Evolutionary conservation across 345 rosid species (phyloP).

Genomic region (Rhizophora mangle): DNA sequence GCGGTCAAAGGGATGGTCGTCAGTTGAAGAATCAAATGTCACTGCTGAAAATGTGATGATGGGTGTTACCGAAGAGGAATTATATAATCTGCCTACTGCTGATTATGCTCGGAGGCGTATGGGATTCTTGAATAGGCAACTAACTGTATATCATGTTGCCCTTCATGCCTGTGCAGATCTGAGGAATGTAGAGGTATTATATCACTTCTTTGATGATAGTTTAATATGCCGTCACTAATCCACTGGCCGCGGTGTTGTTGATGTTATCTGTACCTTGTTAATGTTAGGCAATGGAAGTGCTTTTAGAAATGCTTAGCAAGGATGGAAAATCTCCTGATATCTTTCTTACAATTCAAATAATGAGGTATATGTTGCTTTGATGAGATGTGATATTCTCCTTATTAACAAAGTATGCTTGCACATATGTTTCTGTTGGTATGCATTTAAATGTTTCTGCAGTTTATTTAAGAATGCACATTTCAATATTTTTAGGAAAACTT

Average conservation of each 20-base stretch:
- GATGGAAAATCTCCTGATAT: slow-evolving; percentile 62
- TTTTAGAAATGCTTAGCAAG: slow-evolving; percentile 75
- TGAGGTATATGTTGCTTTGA: slow-evolving; percentile 49
- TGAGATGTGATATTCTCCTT: neutral
- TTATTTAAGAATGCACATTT: too few species aligned
- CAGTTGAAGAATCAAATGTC: slow-evolving; percentile 53
- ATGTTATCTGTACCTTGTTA: neutral
- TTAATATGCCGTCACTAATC: slow-evolving; percentile 5
- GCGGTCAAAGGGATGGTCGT: slow-evolving; percentile 88
- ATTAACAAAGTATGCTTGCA: too few species aligned
- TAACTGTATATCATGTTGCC: slow-evolving; percentile 81
- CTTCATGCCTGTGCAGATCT: slow-evolving; percentile 82
- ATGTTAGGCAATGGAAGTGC: slow-evolving; percentile 64
- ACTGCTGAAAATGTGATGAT: slow-evolving; percentile 71
- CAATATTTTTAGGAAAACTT: too few species aligned
- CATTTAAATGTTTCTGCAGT: too few species aligned
- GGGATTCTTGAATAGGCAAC: slow-evolving; percentile 54
- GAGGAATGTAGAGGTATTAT: slow-evolving; percentile 63
- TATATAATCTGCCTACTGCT: slow-evolving; percentile 80
- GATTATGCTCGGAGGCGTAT: slow-evolving; percentile 58
- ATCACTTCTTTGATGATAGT: slow-evolving; percentile 12
- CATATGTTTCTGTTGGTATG: too few species aligned
- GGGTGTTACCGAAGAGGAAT: slow-evolving; percentile 80
- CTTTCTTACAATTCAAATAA: slow-evolving; percentile 54
- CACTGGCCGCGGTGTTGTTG: neutral